phyloP scores from a whole-genome alignment of 306 rosid species.

The Rubus parviflorus region DNA sequence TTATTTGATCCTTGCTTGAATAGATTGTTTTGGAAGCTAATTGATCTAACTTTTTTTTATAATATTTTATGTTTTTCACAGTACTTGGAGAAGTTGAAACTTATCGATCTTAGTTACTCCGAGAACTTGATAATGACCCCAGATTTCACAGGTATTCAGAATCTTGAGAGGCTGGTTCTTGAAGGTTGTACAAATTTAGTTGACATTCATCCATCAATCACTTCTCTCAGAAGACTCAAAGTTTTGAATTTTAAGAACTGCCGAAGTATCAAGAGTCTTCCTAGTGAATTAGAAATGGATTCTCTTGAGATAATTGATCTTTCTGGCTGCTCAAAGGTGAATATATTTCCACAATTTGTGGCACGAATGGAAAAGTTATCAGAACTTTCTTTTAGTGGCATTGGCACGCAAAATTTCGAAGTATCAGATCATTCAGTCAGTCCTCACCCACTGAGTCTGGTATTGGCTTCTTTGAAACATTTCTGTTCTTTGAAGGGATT shows the following conservation, averaged over 20 bases:
- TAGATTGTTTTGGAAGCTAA: not conserved
- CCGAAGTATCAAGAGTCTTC: not conserved
- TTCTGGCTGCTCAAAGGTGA: not conserved
- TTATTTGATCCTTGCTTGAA: not conserved
- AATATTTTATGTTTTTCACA: not conserved
- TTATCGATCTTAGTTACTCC: not conserved
- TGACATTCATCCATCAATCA: not conserved
- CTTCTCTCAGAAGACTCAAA: not conserved
- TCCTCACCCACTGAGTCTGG: not conserved
- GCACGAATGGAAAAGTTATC: not conserved
- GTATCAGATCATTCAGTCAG: not conserved
- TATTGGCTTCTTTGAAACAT: not conserved
- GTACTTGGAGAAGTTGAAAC: not conserved
- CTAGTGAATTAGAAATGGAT: not conserved
- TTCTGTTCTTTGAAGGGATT: not conserved
- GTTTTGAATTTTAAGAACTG: not conserved
- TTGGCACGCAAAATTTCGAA: not conserved
- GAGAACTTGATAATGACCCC: not conserved
- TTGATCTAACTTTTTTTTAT: too few species aligned
- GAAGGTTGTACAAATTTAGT: not conserved
- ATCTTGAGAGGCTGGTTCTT: slow-evolving; percentile 1
- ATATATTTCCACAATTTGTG: not conserved
- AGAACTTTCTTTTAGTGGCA: not conserved
- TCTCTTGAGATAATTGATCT: not conserved
- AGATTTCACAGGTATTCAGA: not conserved